Evolutionary conservation across 2,329 filamentous ascomycete genomes (phyloP).

Genomic region (Beauveria bassiana): DNA sequence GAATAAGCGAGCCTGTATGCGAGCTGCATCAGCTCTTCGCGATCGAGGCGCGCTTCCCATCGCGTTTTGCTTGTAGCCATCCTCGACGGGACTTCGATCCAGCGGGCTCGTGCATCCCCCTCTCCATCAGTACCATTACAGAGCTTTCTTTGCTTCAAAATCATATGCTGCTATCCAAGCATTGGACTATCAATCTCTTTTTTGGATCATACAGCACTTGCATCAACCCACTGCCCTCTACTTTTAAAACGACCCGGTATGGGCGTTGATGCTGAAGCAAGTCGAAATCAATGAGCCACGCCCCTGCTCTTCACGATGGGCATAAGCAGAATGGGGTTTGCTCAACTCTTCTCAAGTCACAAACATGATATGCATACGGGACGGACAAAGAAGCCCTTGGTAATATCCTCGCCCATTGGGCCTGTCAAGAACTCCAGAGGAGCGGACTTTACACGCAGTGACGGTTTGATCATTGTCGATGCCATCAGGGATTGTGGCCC

Average conservation of each 20-base stretch:
- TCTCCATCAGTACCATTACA: not conserved
- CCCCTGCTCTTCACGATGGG: not conserved
- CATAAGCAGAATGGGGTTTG: conserved; percentile 1
- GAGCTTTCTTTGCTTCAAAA: not conserved
- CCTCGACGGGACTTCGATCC: not conserved
- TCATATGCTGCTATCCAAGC: not conserved
- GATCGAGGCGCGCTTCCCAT: conserved; percentile 9
- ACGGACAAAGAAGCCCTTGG: conserved; percentile 18
- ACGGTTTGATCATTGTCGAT: conserved; percentile 26
- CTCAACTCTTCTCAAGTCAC: not conserved
- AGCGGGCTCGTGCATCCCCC: not conserved
- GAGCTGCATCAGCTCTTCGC: not conserved
- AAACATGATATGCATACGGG: conserved; percentile 1
- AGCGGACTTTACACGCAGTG: conserved; percentile 26
- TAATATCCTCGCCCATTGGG: conserved; percentile 30
- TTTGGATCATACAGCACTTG: conserved; percentile 4
- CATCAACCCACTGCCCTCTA: not conserved
- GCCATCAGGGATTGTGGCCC: conserved; percentile 27
- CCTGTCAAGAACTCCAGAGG: conserved; percentile 31
- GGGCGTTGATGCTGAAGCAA: not conserved
- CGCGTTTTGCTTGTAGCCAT: not conserved
- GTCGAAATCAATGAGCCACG: not conserved
- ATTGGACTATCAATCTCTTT: conserved; percentile 8
- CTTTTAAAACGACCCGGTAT: not conserved
- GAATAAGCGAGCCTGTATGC: conserved; percentile 6